Evolutionary conservation across 1,139 yeast genomes (phyloP).

Genomic region (Kodamaea anthophila): DNA sequence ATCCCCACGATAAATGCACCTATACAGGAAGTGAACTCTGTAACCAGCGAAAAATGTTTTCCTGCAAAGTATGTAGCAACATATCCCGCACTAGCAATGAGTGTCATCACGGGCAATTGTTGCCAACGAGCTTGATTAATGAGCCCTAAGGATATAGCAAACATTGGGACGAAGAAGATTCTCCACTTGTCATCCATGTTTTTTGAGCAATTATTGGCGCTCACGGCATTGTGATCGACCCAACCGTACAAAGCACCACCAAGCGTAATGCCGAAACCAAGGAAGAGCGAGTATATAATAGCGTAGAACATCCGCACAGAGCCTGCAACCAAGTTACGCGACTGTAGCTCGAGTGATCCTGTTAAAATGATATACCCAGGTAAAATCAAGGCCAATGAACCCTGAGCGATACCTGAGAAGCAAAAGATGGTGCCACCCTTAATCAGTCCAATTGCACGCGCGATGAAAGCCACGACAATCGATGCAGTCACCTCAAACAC

Average conservation of each 20-base stretch:
- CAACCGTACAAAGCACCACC: constrained; percentile 94
- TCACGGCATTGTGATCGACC: constrained; percentile 75
- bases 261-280: constrained; percentile 89
- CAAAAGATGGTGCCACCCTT: constrained; percentile 61
- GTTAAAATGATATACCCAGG: constrained; percentile 91
- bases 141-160: constrained; percentile 64
- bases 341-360: constrained; percentile 86
- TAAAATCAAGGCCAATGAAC: constrained; percentile 79
- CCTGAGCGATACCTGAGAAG: constrained; percentile 84
- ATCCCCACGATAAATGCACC: constrained; percentile 90
- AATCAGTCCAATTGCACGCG: constrained; percentile 86
- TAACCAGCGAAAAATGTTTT: constrained; percentile 61
- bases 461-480: constrained; percentile 78
- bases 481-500: constrained; percentile 90
- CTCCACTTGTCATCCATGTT: constrained; percentile 58
- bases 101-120: constrained; percentile 77
- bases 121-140: constrained; percentile 79
- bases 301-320: constrained; percentile 96
- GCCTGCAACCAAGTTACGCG: constrained; percentile 87
- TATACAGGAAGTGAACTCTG: constrained; percentile 81
- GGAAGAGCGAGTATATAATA: constrained; percentile 79
- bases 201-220: constrained; percentile 55
- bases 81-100: constrained; percentile 74
- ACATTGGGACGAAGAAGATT: constrained; percentile 75
- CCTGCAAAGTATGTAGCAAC: constrained; percentile 81